A percentile compares a stretch with the other conserved stretches of the same genome.
Conservation (phyloP, 208 protist species). For the Trypanosoma congolense region DNA sequence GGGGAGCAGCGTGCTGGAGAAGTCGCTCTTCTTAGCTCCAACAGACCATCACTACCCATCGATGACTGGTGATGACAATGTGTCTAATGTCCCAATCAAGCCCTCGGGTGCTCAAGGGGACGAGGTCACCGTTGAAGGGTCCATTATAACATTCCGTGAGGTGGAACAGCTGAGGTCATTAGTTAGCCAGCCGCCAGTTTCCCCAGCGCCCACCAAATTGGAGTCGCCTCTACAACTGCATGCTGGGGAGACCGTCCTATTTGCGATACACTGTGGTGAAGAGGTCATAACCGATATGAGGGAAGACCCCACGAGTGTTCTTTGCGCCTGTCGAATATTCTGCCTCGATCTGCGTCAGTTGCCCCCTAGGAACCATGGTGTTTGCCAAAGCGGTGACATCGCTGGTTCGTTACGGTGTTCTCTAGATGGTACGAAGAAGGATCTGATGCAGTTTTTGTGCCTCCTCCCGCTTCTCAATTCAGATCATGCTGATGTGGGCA, state of each 20-base stretch:
- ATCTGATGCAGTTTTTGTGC: no score
- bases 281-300: slow-evolving; percentile 25
- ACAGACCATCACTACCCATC: no score
- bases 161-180: slow-evolving; percentile 22
- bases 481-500: no score
- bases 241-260: slow-evolving; percentile 56
- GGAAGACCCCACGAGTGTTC: slow-evolving; percentile 30
- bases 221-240: slow-evolving; percentile 22
- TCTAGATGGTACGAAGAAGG: no score
- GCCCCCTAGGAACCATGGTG: slow-evolving; percentile 43
- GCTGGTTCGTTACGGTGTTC: no score
- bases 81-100: no score
- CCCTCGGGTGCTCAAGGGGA: no score
- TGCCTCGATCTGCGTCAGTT: slow-evolving; percentile 51
- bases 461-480: no score
- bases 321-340: slow-evolving; percentile 61
- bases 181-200: slow-evolving; percentile 1
- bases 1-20: no score
- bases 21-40: no score
- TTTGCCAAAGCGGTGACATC: not conserved
- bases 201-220: not conserved
- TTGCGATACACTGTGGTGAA: slow-evolving; percentile 42
- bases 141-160: slow-evolving; percentile 37
- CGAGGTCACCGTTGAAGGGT: not conserved
- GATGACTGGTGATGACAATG: no score